Evolutionary conservation across 768 basidiomycete species (phyloP), one percentile per base, ranked within the genome.

Genomic region (Candolleomyces aberdarensis): DNA sequence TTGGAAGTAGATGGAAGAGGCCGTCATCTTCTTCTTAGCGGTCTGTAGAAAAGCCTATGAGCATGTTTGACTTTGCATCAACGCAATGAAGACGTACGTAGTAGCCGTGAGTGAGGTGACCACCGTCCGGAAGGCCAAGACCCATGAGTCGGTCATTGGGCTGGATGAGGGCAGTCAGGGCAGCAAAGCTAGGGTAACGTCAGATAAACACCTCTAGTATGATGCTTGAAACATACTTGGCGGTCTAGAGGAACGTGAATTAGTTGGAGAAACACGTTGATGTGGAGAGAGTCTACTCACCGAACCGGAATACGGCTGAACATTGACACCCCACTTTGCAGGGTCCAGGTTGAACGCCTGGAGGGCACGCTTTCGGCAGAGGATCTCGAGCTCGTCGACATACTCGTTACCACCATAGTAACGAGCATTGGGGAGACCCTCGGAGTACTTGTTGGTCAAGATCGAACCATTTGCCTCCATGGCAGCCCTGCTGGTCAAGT

Each of bases 1-100:
- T 74, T 98, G 96, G 90, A 98, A 99, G 82, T 98, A 98, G 79
- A 99, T 98, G 19, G 97, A 98, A 22, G 96, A 98, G 40, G 97
- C 94, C 39, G 97, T 98, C 88, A 99, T 98, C 79, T 99, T 98
- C 83, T 98, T 97, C 81, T 98, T 98, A 62, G 94, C 93, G 59
- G 94, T 96, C 91, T 93, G 67, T 44, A 50, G n/a, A 15, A 17
- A 61, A 31, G 64, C 54, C 60, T 64, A 50, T 61, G 51, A 59
- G 56, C 60, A 53, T 41, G 44, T 62, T 19, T 62, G 57, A 44
- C 44, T n/a, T 31, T 39, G 57, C 49, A 9, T 31, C 44, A n/a
- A 44, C 36, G 57, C 50, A 9, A 29, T 46, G 19, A 44, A 40
- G 26, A 79, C 86, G 66, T 69, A 92, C 91, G 77, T 96, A 99